phyloP scores from a whole-genome alignment of 805 yeast species.

The Metschnikowia gelsemii region DNA sequence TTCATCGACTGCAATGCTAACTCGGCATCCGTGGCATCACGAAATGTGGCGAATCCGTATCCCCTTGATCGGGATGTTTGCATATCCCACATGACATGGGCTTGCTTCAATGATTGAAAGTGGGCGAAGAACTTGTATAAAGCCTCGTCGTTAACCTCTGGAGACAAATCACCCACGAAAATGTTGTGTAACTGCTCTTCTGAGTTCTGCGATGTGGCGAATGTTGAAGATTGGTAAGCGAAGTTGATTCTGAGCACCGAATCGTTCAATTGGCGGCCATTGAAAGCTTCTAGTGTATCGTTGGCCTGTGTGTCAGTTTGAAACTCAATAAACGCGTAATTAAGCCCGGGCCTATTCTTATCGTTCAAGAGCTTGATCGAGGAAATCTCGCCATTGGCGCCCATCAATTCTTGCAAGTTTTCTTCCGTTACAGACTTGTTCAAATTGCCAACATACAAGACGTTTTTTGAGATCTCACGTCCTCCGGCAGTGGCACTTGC shows the following conservation, averaged over 20 bases:
- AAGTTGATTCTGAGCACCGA: slow-evolving; percentile 66
- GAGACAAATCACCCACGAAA: slow-evolving; percentile 82
- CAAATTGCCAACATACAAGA: slow-evolving; percentile 75
- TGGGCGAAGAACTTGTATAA: slow-evolving; percentile 55
- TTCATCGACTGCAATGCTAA: slow-evolving; percentile 70
- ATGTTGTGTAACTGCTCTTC: slow-evolving; percentile 62
- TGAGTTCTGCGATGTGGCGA: slow-evolving; percentile 41
- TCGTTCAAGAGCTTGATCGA: slow-evolving; percentile 72
- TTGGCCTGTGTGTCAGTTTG: slow-evolving; percentile 57
- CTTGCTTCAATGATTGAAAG: slow-evolving; percentile 66
- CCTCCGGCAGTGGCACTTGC: slow-evolving; percentile 83
- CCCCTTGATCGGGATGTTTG: slow-evolving; percentile 90
- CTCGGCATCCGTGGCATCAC: slow-evolving; percentile 67
- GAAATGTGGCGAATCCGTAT: slow-evolving; percentile 84
- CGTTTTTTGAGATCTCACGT: slow-evolving; percentile 70
- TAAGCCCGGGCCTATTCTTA: slow-evolving; percentile 68
- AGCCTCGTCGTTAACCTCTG: slow-evolving; percentile 78
- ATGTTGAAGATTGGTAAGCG: slow-evolving; percentile 82
- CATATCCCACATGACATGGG: slow-evolving; percentile 98
- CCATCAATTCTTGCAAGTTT: slow-evolving; percentile 58
- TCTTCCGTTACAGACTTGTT: slow-evolving; percentile 66
- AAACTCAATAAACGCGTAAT: slow-evolving; percentile 83
- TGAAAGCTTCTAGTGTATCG: slow-evolving; percentile 57
- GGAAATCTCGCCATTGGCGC: slow-evolving; percentile 58
- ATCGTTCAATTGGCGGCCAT: slow-evolving; percentile 56